phyloP scores from a whole-genome alignment of 352 stramenopile genomes.

The Pythium aquatile region DNA sequence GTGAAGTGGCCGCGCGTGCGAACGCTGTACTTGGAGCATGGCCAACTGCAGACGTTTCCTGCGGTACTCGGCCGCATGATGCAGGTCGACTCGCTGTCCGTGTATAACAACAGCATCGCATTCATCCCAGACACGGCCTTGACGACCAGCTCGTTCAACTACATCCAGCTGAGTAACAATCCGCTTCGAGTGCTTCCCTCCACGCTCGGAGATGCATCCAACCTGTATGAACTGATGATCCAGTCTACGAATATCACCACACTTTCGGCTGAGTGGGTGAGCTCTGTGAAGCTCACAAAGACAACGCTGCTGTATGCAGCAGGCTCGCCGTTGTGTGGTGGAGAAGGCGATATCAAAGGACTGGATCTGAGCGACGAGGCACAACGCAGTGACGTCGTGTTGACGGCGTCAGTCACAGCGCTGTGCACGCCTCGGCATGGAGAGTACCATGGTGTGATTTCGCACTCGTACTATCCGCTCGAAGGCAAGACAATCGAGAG shows the following conservation, averaged over 20 bases:
- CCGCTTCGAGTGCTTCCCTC: neutral
- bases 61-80: neutral
- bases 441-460: neutral
- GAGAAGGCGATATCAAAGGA: neutral
- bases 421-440: neutral
- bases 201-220: neutral
- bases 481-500: constrained; percentile 11
- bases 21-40: neutral
- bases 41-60: neutral
- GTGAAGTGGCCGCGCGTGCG: neutral
- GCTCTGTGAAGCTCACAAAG: neutral
- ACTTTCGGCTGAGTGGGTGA: neutral
- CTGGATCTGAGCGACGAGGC: neutral
- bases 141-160: neutral
- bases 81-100: constrained; percentile 12
- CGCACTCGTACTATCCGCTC: constrained; percentile 3
- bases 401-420: neutral
- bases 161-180: constrained; percentile 10
- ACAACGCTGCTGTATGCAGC: neutral
- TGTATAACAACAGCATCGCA: constrained; percentile 15
- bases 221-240: constrained; percentile 14
- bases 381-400: neutral
- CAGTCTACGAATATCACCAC: constrained; percentile 6
- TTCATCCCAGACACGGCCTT: constrained; percentile 11
- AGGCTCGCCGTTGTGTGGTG: constrained; percentile 2